Conservation (phyloP, 208 protist species). For the Leishmania aethiopica region DNA sequence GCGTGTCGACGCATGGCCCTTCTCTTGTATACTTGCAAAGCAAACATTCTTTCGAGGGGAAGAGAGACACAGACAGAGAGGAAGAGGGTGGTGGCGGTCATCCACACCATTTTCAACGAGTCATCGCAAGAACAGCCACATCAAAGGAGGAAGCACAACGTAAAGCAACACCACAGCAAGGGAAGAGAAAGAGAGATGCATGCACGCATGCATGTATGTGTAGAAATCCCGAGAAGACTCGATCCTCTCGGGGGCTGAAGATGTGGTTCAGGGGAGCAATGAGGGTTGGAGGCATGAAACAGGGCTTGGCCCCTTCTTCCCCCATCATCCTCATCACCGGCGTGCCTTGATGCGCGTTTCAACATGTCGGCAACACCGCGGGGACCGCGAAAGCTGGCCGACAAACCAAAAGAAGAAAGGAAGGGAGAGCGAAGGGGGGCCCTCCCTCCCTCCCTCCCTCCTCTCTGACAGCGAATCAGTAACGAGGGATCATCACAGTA, state of each 20-base stretch:
- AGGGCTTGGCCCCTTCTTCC: not conserved
- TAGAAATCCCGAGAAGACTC: not conserved
- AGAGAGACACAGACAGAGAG: not conserved
- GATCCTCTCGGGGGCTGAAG: not conserved
- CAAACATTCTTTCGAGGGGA: not conserved
- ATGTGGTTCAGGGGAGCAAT: not conserved
- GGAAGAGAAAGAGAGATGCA: not conserved
- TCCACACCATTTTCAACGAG: not conserved
- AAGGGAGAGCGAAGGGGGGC: not conserved
- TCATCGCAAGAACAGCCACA: not conserved
- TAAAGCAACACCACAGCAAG: slow-evolving; percentile 6
- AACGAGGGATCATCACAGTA: not conserved
- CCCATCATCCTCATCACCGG: not conserved
- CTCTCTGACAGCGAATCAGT: not conserved
- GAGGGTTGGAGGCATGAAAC: not conserved
- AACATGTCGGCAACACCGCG: too few species aligned
- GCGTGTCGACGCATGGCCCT: too few species aligned
- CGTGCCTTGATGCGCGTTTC: too few species aligned
- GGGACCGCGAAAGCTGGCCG: too few species aligned
- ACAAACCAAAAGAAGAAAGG: too few species aligned
- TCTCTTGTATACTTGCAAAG: too few species aligned
- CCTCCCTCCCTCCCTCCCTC: not conserved
- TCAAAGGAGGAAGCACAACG: slow-evolving; percentile 6
- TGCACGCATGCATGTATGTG: not conserved
- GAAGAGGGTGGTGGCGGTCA: not conserved